These are phyloP conservation scores for Dipodascopsis uninucleata DNA, from an alignment of 805 yeast species.

Conservation along the genomic window DNA sequence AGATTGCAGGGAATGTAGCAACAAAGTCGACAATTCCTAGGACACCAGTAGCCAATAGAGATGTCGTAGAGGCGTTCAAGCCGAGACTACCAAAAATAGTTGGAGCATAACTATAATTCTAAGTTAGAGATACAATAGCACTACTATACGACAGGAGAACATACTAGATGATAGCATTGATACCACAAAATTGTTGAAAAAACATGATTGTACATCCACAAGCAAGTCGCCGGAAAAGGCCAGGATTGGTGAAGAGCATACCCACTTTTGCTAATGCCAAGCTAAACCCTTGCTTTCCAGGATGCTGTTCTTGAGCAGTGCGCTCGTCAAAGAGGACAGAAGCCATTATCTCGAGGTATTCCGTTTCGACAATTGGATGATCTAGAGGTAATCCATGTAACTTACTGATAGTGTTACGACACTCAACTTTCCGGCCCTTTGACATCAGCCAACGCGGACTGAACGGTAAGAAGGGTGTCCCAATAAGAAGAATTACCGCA, in stretches of 20 bases:
- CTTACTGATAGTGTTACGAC: slow-evolving; percentile 51
- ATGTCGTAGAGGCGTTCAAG: slow-evolving; percentile 49
- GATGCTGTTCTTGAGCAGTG: too few relatives aligned
- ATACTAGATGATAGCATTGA: slow-evolving; percentile 61
- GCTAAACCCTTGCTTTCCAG: too few relatives aligned
- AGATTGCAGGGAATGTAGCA: slow-evolving; percentile 64
- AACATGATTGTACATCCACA: too few relatives aligned
- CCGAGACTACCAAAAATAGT: slow-evolving; percentile 53
- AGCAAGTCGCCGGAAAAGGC: too few relatives aligned
- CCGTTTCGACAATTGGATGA: slow-evolving; percentile 46
- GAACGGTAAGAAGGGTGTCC: slow-evolving; percentile 67
- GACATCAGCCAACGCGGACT: slow-evolving; percentile 67
- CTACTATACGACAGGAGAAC: too few relatives aligned
- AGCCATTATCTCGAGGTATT: slow-evolving; percentile 45
- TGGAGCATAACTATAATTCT: slow-evolving; percentile 61
- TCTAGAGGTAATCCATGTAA: slow-evolving; percentile 42
- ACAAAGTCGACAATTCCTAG: slow-evolving; percentile 61
- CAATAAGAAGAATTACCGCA: slow-evolving; percentile 55
- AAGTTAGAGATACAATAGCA: too few relatives aligned
- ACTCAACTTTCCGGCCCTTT: slow-evolving; percentile 54
- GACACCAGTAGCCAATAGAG: slow-evolving; percentile 65
- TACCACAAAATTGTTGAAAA: slow-evolving; percentile 65
- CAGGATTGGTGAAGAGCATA: too few relatives aligned
- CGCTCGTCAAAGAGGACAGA: too few relatives aligned
- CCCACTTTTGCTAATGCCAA: too few relatives aligned